Evolutionary conservation across 805 yeast genomes (phyloP).

Genomic region (Grigorovia humatica): DNA sequence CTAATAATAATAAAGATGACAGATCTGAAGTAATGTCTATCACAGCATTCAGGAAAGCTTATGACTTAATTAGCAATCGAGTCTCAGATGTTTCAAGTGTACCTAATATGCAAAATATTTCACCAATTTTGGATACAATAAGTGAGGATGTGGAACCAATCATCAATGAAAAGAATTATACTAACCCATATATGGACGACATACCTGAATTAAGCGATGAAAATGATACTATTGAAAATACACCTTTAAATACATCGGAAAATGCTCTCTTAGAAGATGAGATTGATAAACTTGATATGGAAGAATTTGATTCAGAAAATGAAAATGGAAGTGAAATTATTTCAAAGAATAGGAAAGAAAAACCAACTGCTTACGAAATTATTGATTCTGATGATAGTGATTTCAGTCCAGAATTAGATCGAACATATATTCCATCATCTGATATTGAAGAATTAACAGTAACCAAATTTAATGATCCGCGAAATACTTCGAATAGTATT

Average conservation of each 20-base stretch:
- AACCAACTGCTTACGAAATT: constrained; percentile 4
- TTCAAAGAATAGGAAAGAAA: constrained; percentile 9
- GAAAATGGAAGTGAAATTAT: not conserved
- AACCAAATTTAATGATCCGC: not conserved
- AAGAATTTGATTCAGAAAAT: not conserved
- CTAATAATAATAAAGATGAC: not conserved
- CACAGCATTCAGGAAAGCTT: not conserved
- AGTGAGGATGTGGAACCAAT: not conserved
- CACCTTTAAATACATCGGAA: constrained; percentile 26
- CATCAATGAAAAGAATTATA: not conserved
- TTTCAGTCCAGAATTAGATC: constrained; percentile 1
- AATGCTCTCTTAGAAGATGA: constrained; percentile 25
- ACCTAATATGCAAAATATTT: not conserved
- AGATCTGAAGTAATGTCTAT: not conserved
- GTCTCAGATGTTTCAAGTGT: not conserved
- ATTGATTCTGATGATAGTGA: not conserved
- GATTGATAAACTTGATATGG: not conserved
- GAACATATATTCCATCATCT: constrained; percentile 5
- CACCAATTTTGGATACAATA: not conserved
- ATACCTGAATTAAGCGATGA: constrained; percentile 73
- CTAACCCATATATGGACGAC: constrained; percentile 26
- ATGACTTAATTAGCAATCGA: not conserved
- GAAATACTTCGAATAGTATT: not conserved
- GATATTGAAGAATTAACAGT: not conserved
- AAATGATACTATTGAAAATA: constrained; percentile 17